Base-by-base conservation (phyloP, 2,329 filamentous ascomycete genomes). In the Clonostachys byssicola region DNA sequence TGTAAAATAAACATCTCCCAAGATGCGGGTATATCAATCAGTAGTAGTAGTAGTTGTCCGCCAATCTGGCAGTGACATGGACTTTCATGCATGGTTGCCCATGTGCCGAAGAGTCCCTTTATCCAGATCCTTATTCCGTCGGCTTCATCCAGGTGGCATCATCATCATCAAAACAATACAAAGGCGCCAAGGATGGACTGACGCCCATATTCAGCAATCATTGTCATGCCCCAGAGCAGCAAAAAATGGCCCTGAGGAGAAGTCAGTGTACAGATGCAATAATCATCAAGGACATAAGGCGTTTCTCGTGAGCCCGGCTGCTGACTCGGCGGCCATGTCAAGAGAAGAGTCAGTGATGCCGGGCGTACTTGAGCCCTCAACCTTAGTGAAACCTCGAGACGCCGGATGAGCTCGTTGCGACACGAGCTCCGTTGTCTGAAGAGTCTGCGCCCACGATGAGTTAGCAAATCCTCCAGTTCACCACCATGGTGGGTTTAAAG, bases 341-440 rank as follows among this genome's bases (percentile, higher is more conserved):
- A 30, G 23, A 30, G 23, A 30, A 30, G 23, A 30, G 23, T 30
- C 23, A 30, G 23, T 10, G 23, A 30, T 30, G 23, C 23, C 23
- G 23, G 23, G 23, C 23, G 23, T 30, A 30, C 23, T 30, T 30
- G 23, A 30, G 23, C 23, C 23, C 9, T 39, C 36, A 18, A 18
- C 12, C 14, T 18, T 39, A 39, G 36, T 68, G 65, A 52, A 68
- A 67, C 54, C 67, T 59, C 50, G 65, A 62, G 20, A 60, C 56
- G 44, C 57, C 62, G 34, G 61, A 62, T 33, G 65, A 61, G 51
- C 59, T 62, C 38, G 63, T 59, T 33, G 60, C 63, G 16, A 67
- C 62, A 35, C 69, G 68, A 17, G 66, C 63, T 39, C 64, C 69
- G 43, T 65, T 71, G 46, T 73, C 70, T 13, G 70, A 73, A 16